A percentile compares a stretch with the other conserved stretches of the same genome.
Evolutionary conservation across 2,329 filamentous ascomycete species (phyloP).

Genomic region (Lecanosticta acicola): DNA sequence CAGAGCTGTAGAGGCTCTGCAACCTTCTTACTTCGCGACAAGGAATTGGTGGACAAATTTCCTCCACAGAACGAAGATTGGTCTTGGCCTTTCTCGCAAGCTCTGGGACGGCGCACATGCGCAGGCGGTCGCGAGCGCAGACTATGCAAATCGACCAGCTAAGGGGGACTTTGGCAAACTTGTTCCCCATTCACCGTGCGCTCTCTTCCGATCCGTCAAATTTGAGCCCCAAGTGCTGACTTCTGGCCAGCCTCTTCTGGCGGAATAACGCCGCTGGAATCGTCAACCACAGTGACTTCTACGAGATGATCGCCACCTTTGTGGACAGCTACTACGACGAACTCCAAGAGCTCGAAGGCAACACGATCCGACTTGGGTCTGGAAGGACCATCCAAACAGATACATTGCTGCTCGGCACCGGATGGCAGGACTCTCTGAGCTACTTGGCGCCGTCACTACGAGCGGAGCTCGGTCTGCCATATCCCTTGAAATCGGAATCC

Average conservation of each 20-base stretch:
- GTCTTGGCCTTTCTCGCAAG: neutral
- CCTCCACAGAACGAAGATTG: neutral
- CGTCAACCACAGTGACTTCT: constrained; percentile 13
- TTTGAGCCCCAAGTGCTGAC: too few species aligned
- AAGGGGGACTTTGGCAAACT: neutral
- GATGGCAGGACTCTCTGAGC: constrained; percentile 10
- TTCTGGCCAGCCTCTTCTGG: constrained; percentile 3
- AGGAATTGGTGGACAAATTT: constrained; percentile 3
- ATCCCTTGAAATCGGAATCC: neutral
- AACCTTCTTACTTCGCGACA: neutral
- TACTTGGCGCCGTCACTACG: constrained; percentile 4
- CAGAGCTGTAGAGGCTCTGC: neutral
- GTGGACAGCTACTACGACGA: constrained; percentile 12
- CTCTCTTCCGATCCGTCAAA: too few species aligned
- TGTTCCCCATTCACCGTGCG: neutral
- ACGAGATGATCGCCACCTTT: constrained; percentile 10
- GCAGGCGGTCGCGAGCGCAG: neutral
- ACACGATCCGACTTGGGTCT: constrained; percentile 8
- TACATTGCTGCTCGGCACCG: constrained; percentile 15
- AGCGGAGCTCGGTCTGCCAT: constrained; percentile 6
- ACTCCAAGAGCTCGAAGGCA: constrained; percentile 5
- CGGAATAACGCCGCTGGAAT: constrained; percentile 7
- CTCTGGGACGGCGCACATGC: neutral
- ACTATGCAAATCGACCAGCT: neutral
- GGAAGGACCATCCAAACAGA: constrained; percentile 10